Conservation (phyloP, 106 monocot species). For the Dendrobium officinale region DNA sequence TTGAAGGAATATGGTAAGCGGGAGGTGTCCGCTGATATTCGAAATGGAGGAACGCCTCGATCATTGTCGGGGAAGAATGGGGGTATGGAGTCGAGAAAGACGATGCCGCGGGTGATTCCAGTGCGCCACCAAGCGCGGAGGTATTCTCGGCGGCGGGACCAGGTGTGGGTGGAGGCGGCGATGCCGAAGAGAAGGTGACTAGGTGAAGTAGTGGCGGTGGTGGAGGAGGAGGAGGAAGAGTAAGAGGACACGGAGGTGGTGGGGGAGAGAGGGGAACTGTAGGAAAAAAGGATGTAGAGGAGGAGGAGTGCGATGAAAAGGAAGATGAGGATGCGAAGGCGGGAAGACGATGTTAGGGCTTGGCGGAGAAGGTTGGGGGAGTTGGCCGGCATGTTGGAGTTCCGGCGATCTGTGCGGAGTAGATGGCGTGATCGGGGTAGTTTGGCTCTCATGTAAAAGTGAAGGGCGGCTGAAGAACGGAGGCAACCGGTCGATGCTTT, state of each 20-base stretch:
- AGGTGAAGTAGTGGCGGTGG: conserved; percentile 9
- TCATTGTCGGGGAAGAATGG: neutral
- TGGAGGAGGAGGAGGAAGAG: neutral
- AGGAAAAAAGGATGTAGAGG: conserved; percentile 9
- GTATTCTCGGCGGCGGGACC: conserved; percentile 31
- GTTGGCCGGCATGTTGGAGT: conserved; percentile 5
- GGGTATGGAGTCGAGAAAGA: conserved; percentile 46
- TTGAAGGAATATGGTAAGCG: conserved; percentile 52
- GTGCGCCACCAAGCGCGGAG: conserved; percentile 59
- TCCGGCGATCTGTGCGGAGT: neutral
- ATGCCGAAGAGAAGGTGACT: conserved; percentile 72
- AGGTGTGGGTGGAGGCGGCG: conserved; percentile 45
- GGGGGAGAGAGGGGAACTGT: neutral
- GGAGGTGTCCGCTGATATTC: conserved; percentile 35
- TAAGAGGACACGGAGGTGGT: conserved; percentile 3
- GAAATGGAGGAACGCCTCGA: conserved; percentile 13
- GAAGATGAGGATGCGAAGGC: conserved; percentile 10
- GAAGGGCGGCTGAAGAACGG: no score
- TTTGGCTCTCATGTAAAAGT: no score
- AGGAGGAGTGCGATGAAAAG: conserved; percentile 1
- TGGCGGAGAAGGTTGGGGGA: conserved; percentile 7
- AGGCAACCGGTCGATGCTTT: no score
- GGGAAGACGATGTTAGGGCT: conserved; percentile 12
- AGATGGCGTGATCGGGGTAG: neutral
- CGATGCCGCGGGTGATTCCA: conserved; percentile 19